Percentiles rank a stretch among this genome's conserved stretches.
Conservation (phyloP, 2,329 filamentous ascomycete genomes). For the Tricladium varicosporioides region DNA sequence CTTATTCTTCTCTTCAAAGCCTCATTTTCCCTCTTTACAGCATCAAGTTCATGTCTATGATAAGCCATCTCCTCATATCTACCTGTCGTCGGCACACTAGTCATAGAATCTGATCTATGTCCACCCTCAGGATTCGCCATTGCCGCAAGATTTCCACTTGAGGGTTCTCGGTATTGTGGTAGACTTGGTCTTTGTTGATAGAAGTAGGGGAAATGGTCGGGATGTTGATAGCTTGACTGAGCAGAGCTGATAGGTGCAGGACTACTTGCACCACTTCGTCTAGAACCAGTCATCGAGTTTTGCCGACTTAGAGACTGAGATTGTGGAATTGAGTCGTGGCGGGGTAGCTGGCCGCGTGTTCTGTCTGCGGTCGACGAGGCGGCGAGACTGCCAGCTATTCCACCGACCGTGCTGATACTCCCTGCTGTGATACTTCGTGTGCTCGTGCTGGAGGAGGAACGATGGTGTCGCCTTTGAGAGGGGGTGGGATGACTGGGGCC, state of each 20-base stretch:
- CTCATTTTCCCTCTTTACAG: conserved; percentile 63
- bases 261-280: conserved; percentile 31
- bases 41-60: conserved; percentile 59
- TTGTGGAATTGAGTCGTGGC: conserved; percentile 27
- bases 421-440: conserved; percentile 49
- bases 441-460: conserved; percentile 51
- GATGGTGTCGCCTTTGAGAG: conserved; percentile 53
- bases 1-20: conserved; percentile 57
- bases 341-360: conserved; percentile 21
- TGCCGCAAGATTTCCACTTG: conserved; percentile 17
- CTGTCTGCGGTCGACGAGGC: conserved; percentile 36
- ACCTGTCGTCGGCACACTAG: conserved; percentile 53
- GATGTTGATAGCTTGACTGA: conserved; percentile 27
- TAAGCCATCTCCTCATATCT: conserved; percentile 63
- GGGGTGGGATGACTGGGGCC: conserved; percentile 58
- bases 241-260: conserved; percentile 27
- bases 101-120: conserved; percentile 23
- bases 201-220: conserved; percentile 31
- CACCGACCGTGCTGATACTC: conserved; percentile 33
- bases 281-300: conserved; percentile 30
- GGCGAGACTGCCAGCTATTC: conserved; percentile 47
- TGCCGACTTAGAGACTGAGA: conserved; percentile 31
- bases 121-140: conserved; percentile 2
- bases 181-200: conserved; percentile 28
- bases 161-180: conserved; percentile 27